phyloP scores from a whole-genome alignment of 805 yeast species.

The Scheffersomyces lignosus region DNA sequence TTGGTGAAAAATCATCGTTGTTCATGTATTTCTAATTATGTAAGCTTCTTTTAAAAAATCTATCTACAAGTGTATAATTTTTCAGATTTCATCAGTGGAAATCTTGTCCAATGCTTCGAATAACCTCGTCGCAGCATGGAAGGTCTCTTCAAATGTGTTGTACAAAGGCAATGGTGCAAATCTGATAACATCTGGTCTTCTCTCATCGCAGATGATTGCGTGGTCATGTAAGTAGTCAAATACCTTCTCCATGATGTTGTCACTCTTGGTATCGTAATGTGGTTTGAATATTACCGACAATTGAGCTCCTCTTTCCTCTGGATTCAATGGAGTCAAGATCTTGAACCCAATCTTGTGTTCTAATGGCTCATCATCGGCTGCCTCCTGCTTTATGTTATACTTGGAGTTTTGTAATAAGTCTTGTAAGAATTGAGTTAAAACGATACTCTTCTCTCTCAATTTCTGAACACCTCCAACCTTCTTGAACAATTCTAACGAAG shows the following conservation, averaged over 20 bases:
- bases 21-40: too few relatives aligned
- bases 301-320: conserved; percentile 72
- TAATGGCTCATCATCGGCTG: conserved; percentile 6
- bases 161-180: conserved; percentile 87
- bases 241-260: conserved; percentile 62
- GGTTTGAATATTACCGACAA: conserved; percentile 66
- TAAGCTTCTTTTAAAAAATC: too few relatives aligned
- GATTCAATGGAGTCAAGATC: conserved; percentile 70
- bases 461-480: conserved; percentile 62
- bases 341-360: conserved; percentile 45
- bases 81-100: background rate
- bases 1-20: too few relatives aligned
- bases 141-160: conserved; percentile 70
- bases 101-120: conserved; percentile 35
- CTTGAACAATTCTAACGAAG: conserved; percentile 62
- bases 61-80: too few relatives aligned
- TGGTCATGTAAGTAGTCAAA: conserved; percentile 46
- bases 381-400: conserved; percentile 41
- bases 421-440: conserved; percentile 59
- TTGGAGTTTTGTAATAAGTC: conserved; percentile 44
- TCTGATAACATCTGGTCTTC: conserved; percentile 87
- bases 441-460: conserved; percentile 56
- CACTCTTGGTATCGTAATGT: conserved; percentile 30
- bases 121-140: conserved; percentile 43
- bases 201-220: conserved; percentile 83